A percentile compares a stretch with the other conserved stretches of the same genome.
Evolutionary conservation across 2,329 filamentous ascomycete species (phyloP).

Genomic region (Orbilia quercus): DNA sequence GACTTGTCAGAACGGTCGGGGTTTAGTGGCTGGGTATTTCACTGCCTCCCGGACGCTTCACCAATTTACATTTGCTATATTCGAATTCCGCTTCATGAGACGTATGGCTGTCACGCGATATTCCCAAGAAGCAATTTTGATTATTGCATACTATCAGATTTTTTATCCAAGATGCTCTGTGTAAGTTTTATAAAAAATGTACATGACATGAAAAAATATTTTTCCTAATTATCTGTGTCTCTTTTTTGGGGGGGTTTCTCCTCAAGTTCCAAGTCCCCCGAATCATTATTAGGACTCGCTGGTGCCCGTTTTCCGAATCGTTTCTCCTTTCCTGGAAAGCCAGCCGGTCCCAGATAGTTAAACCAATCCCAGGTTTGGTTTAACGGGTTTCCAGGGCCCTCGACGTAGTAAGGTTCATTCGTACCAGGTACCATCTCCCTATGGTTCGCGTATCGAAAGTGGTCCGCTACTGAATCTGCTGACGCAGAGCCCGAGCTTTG

Average conservation of each 20-base stretch:
- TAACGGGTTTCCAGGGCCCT: not conserved
- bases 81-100: not conserved
- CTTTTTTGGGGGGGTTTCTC: no score
- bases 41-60: constrained; percentile 30
- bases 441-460: not conserved
- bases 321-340: not conserved
- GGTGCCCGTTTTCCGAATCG: no score
- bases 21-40: constrained; percentile 33
- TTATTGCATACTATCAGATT: not conserved
- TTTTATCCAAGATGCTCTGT: no score
- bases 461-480: not conserved
- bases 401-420: not conserved
- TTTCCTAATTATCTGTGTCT: no score
- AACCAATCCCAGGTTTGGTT: not conserved
- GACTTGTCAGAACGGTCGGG: constrained; percentile 27
- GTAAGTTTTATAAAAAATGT: no score
- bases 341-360: not conserved
- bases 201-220: no score
- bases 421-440: not conserved
- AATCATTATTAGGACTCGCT: no score
- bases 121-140: not conserved
- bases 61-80: not conserved
- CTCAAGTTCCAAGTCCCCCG: no score
- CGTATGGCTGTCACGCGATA: constrained; percentile 5
- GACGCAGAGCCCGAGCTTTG: not conserved